These are phyloP conservation scores for Melastoma candidum DNA, from an alignment of 441 rosid genomes.

Conservation along the genomic window DNA sequence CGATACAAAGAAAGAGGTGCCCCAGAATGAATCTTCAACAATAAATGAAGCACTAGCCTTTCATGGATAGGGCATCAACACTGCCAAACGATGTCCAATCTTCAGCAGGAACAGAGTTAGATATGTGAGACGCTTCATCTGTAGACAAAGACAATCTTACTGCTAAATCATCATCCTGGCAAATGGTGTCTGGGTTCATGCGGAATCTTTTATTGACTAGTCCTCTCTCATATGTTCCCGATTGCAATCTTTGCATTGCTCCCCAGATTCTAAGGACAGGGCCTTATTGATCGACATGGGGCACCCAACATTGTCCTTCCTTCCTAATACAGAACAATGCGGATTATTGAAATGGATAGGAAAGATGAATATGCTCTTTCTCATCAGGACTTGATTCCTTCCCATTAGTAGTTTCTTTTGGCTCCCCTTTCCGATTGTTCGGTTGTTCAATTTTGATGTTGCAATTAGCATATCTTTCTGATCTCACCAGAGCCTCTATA, in stretches of 20 bases:
- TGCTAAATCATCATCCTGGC: constrained; percentile 30
- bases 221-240: constrained; percentile 21
- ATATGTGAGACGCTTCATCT: constrained; percentile 30
- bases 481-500: constrained; percentile 68
- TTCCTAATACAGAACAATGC: constrained; percentile 19
- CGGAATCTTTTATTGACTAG: constrained; percentile 12
- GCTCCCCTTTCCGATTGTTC: constrained; percentile 25
- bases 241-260: constrained; percentile 24
- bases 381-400: constrained; percentile 17
- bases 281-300: constrained; percentile 17
- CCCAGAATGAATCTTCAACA: neutral
- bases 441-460: constrained; percentile 20
- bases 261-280: constrained; percentile 16
- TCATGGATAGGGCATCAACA: constrained; percentile 48
- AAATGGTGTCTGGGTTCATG: constrained; percentile 15
- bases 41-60: constrained; percentile 31
- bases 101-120: constrained; percentile 32
- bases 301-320: constrained; percentile 25
- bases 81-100: constrained; percentile 35
- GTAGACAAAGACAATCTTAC: constrained; percentile 40
- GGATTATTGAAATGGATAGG: constrained; percentile 23
- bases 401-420: constrained; percentile 15
- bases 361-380: constrained; percentile 21
- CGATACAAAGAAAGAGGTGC: constrained; percentile 31
- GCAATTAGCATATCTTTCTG: constrained; percentile 29